A percentile compares a stretch with the other conserved stretches of the same genome.
Evolutionary conservation across 106 monocot genomes (phyloP).

Genomic region (Phalaenopsis aphrodite): DNA sequence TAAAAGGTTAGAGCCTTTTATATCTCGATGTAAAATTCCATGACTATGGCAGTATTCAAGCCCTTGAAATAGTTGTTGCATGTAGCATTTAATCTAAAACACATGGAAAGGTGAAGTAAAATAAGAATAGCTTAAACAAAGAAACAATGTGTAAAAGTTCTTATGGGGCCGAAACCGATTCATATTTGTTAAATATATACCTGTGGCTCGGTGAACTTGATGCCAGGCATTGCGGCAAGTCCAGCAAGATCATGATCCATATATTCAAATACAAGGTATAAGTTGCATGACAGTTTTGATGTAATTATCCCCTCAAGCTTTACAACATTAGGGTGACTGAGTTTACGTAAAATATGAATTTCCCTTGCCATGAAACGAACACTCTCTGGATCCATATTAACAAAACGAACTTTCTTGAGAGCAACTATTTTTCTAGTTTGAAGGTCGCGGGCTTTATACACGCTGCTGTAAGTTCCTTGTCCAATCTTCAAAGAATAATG

Average conservation of each 20-base stretch:
- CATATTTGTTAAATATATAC: constrained; percentile 7
- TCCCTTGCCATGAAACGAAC: constrained; percentile 69
- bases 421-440: constrained; percentile 46
- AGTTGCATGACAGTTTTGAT: constrained; percentile 36
- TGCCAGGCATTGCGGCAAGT: constrained; percentile 37
- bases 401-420: constrained; percentile 57
- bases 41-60: constrained; percentile 52
- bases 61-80: constrained; percentile 49
- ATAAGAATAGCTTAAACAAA: not conserved
- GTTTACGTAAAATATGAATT: constrained; percentile 43
- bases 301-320: constrained; percentile 49
- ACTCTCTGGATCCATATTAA: constrained; percentile 61
- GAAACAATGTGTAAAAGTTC: not conserved
- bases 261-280: constrained; percentile 64
- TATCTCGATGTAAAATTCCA: constrained; percentile 36
- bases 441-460: constrained; percentile 47
- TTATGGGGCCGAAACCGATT: not conserved
- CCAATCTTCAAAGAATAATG: constrained; percentile 37
- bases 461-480: constrained; percentile 63
- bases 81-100: constrained; percentile 50
- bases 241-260: constrained; percentile 73
- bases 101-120: not conserved
- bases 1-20: constrained; percentile 58
- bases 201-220: constrained; percentile 56
- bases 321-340: constrained; percentile 53